phyloP scores from a whole-genome alignment of 2,329 filamentous ascomycete genomes.

The Cryoendolithus antarcticus region DNA sequence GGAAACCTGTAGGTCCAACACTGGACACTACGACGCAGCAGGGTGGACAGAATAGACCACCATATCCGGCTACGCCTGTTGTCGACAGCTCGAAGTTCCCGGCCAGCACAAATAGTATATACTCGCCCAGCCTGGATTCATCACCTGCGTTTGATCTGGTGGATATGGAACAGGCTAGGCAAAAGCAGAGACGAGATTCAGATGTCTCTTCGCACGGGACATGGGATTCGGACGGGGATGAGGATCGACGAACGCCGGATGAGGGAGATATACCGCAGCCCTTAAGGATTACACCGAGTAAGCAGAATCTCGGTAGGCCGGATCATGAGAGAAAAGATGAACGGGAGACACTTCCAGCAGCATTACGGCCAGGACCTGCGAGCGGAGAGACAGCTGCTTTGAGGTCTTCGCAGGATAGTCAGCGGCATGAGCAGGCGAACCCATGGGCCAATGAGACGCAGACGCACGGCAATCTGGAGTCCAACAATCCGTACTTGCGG shows the following conservation, averaged over 20 bases:
- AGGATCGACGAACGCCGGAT: conserved; percentile 5
- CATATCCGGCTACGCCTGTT: conserved; percentile 32
- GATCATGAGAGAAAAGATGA: conserved; percentile 7
- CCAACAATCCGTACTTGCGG: conserved; percentile 31
- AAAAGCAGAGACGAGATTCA: conserved; percentile 21
- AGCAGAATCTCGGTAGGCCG: conserved; percentile 10
- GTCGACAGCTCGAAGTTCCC: conserved; percentile 17
- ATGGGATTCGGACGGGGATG: conserved; percentile 19
- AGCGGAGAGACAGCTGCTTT: conserved; percentile 3
- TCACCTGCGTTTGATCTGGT: conserved; percentile 31
- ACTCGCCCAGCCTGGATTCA: conserved; percentile 22
- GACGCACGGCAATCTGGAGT: conserved; percentile 19
- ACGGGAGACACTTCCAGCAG: conserved; percentile 14
- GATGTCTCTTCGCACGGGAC: conserved; percentile 24
- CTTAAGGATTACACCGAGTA: conserved; percentile 14
- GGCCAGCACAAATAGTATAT: conserved; percentile 14
- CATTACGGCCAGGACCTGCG: conserved; percentile 15
- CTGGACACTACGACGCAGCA: conserved; percentile 25
- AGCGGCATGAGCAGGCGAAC: conserved; percentile 11
- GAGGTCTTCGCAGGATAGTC: too few species aligned
- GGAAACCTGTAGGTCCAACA: conserved; percentile 27
- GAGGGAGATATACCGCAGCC: conserved; percentile 15
- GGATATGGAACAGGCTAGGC: conserved; percentile 17
- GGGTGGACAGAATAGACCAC: conserved; percentile 23
- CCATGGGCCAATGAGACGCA: conserved; percentile 10